Evolutionary conservation across 2,329 filamentous ascomycete species (phyloP).

Genomic region (Fusarium stilboides): DNA sequence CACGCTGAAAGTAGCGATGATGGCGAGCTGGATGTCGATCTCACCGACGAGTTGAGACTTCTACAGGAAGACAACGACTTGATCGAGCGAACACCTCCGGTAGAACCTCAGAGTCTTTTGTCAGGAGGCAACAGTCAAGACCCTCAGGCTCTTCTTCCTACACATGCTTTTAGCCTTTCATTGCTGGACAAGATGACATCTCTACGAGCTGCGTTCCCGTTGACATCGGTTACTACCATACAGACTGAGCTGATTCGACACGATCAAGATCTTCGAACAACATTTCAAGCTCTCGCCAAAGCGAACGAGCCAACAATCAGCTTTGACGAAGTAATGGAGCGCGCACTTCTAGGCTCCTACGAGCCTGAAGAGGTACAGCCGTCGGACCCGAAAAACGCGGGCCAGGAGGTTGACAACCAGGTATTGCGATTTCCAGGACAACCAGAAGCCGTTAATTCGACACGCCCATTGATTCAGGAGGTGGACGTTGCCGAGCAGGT

Average conservation of each 20-base stretch:
- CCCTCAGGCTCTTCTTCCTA: not conserved
- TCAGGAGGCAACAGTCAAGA: not conserved
- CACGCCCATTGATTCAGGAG: conserved; percentile 53
- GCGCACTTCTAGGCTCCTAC: conserved; percentile 38
- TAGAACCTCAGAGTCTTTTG: conserved; percentile 17
- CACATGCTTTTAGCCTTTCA: conserved; percentile 29
- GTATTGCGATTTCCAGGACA: conserved; percentile 26
- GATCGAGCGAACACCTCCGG: conserved; percentile 25
- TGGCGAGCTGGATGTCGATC: conserved; percentile 31
- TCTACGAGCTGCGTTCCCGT: conserved; percentile 63
- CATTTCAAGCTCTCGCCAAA: conserved; percentile 57
- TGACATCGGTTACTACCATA: conserved; percentile 54
- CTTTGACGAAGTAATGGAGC: conserved; percentile 55
- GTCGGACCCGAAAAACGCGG: conserved; percentile 8
- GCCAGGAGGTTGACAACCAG: conserved; percentile 16
- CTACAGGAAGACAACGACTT: conserved; percentile 44
- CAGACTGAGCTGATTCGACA: conserved; percentile 56
- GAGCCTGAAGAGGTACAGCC: conserved; percentile 15
- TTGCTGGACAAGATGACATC: conserved; percentile 54
- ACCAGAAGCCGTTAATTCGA: conserved; percentile 5
- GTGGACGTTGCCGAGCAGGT: conserved; percentile 32
- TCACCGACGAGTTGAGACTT: conserved; percentile 43
- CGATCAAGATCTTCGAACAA: conserved; percentile 54
- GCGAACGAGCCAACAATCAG: conserved; percentile 52
- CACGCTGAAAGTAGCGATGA: conserved; percentile 35